Percentiles rank a stretch among this genome's conserved stretches.
These are phyloP conservation scores for Curvularia sp. DNA, from an alignment of 2,329 filamentous ascomycete species.

Conservation along the genomic window DNA sequence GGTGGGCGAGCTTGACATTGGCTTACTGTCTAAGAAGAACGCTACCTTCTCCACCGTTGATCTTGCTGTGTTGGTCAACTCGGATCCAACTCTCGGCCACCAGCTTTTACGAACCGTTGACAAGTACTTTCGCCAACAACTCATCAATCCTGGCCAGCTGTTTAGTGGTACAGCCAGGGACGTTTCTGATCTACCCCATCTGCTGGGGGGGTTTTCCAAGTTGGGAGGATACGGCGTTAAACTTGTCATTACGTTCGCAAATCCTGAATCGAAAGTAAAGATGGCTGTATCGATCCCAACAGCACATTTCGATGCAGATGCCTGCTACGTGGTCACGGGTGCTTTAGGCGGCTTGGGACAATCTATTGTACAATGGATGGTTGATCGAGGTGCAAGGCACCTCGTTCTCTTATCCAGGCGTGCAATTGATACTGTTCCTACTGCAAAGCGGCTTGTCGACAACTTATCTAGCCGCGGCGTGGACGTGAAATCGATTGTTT, in stretches of 20 bases:
- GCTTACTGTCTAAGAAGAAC: too few relatives aligned
- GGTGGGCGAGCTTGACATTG: too few relatives aligned
- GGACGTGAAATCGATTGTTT: not conserved
- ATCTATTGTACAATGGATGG: conserved; percentile 28
- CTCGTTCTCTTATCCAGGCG: conserved; percentile 24
- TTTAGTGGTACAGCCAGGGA: too few relatives aligned
- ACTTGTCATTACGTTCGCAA: conserved; percentile 17
- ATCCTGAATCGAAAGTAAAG: conserved; percentile 12
- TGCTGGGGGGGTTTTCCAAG: too few relatives aligned
- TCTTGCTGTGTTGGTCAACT: too few relatives aligned
- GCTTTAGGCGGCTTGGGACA: conserved; percentile 32
- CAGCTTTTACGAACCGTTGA: too few relatives aligned
- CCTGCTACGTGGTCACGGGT: conserved; percentile 30
- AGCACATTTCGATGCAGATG: conserved; percentile 16
- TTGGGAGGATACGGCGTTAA: conserved; percentile 24
- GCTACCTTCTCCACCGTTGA: too few relatives aligned
- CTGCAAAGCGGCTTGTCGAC: conserved; percentile 4
- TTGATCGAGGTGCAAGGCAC: conserved; percentile 25
- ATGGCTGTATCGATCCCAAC: conserved; percentile 2
- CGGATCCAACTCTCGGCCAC: too few relatives aligned
- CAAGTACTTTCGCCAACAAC: too few relatives aligned
- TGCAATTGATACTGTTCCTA: not conserved
- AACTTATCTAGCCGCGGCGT: not conserved
- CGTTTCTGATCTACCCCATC: too few relatives aligned
- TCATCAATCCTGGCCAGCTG: too few relatives aligned